phyloP scores from a whole-genome alignment of 257 asterid species.

The Nicotiana noctiflora region DNA sequence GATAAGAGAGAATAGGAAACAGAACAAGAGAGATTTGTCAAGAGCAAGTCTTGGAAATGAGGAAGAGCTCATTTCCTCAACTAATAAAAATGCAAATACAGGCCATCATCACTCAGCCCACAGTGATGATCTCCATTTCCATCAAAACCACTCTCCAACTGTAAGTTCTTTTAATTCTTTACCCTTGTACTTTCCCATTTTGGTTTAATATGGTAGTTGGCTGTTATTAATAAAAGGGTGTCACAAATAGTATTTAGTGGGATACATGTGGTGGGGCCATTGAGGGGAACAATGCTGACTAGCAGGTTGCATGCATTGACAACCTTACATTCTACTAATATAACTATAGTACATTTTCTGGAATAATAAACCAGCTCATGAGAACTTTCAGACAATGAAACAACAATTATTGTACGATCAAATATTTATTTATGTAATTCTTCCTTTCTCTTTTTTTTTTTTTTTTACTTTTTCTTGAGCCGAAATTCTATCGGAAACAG shows the following conservation, averaged over 20 bases:
- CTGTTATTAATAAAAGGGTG: constrained; percentile 10
- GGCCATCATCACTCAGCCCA: constrained; percentile 16
- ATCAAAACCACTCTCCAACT: constrained; percentile 46
- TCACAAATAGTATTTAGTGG: neutral
- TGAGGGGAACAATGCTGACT: constrained; percentile 4
- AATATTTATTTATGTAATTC: neutral
- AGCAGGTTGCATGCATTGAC: neutral
- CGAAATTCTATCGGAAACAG: no score
- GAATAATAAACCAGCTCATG: constrained; percentile 4
- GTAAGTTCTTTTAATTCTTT: constrained; percentile 31
- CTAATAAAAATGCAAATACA: constrained; percentile 28
- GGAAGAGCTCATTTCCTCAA: constrained; percentile 57
- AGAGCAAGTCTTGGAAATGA: constrained; percentile 93
- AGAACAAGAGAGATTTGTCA: constrained; percentile 76
- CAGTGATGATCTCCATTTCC: constrained; percentile 30
- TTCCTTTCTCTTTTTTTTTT: no score
- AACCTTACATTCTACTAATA: neutral
- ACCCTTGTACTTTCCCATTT: neutral
- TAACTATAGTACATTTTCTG: constrained; percentile 1
- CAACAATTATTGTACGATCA: constrained; percentile 1
- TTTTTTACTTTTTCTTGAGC: no score
- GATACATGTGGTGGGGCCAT: constrained; percentile 26
- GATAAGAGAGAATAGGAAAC: constrained; percentile 81
- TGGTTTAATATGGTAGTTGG: constrained; percentile 3
- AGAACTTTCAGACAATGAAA: neutral